These are phyloP conservation scores for Syzygium malaccense DNA, from an alignment of 441 rosid genomes.

Conservation along the genomic window DNA sequence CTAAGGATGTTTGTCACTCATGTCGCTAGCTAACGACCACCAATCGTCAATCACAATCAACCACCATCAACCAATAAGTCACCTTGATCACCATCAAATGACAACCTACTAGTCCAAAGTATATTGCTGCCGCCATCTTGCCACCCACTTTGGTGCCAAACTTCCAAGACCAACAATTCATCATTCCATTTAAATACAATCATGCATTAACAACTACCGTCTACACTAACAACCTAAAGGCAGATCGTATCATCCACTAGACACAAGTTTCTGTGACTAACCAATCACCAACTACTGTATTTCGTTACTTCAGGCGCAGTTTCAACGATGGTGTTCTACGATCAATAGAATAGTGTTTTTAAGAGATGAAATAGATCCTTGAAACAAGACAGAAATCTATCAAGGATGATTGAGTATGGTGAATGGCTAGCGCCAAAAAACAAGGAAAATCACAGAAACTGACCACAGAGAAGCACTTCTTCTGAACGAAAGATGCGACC, in stretches of 20 bases:
- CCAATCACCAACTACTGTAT: not conserved
- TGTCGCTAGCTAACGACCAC: not conserved
- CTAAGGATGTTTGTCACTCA: not conserved
- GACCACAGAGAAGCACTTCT: not conserved
- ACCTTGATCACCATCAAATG: not conserved
- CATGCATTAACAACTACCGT: not conserved
- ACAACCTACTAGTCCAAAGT: not conserved
- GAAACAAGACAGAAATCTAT: not conserved
- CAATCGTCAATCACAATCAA: not conserved
- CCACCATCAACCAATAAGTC: not conserved
- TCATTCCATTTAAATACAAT: not conserved
- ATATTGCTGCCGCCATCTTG: not conserved
- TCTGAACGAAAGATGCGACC: not conserved
- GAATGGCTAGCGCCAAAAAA: not conserved
- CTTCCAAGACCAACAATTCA: not conserved
- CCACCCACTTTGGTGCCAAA: not conserved
- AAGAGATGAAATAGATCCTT: not conserved
- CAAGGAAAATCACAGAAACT: not conserved
- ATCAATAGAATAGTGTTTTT: not conserved
- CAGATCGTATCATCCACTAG: not conserved
- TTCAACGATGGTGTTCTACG: not conserved
- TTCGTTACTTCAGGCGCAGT: not conserved
- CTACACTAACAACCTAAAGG: not conserved
- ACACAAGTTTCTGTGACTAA: not conserved
- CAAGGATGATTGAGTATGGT: not conserved